Conservation (phyloP, 768 basidiomycete genomes). For the Termitomyces sp. region DNA sequence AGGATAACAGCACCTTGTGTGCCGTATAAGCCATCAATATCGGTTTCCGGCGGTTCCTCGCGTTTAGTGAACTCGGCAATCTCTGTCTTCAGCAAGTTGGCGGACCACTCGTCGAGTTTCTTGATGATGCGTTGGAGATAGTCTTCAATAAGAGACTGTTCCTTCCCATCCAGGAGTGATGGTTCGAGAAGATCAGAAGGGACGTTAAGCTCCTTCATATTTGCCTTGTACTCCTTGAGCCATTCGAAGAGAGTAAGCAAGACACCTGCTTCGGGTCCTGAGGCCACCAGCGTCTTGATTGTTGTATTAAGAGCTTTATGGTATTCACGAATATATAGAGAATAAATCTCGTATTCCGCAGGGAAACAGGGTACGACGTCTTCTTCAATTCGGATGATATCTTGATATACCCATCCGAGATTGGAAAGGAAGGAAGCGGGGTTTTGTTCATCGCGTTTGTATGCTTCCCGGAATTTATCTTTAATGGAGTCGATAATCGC, state of each 20-base stretch:
- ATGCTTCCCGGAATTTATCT: slow-evolving; percentile 64
- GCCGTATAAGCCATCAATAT: slow-evolving; percentile 86
- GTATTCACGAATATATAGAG: slow-evolving; percentile 81
- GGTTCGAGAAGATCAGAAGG: slow-evolving; percentile 81
- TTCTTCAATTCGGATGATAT: slow-evolving; percentile 88
- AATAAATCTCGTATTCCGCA: slow-evolving; percentile 84
- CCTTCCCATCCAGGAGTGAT: slow-evolving; percentile 91
- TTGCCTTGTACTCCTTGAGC: slow-evolving; percentile 93
- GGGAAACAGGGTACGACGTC: slow-evolving; percentile 92
- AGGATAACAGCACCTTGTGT: slow-evolving; percentile 92
- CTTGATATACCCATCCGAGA: slow-evolving; percentile 90
- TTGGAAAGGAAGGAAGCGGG: slow-evolving; percentile 72
- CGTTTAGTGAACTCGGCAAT: slow-evolving; percentile 79
- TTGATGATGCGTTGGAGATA: slow-evolving; percentile 90
- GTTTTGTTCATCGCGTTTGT: slow-evolving; percentile 55
- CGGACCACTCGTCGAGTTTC: slow-evolving; percentile 97
- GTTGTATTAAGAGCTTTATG: slow-evolving; percentile 80
- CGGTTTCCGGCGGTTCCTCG: slow-evolving; percentile 82
- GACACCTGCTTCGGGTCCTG: slow-evolving; percentile 84
- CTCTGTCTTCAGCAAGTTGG: slow-evolving; percentile 92
- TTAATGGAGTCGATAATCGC: slow-evolving; percentile 76
- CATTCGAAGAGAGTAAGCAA: slow-evolving; percentile 86
- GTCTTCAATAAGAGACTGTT: slow-evolving; percentile 90
- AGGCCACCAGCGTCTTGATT: slow-evolving; percentile 63
- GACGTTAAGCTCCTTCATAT: slow-evolving; percentile 91